Percentiles rank a stretch among this genome's conserved stretches.
Evolutionary conservation across 441 rosid genomes (phyloP).

Genomic region (Flueggea neowawraea): DNA sequence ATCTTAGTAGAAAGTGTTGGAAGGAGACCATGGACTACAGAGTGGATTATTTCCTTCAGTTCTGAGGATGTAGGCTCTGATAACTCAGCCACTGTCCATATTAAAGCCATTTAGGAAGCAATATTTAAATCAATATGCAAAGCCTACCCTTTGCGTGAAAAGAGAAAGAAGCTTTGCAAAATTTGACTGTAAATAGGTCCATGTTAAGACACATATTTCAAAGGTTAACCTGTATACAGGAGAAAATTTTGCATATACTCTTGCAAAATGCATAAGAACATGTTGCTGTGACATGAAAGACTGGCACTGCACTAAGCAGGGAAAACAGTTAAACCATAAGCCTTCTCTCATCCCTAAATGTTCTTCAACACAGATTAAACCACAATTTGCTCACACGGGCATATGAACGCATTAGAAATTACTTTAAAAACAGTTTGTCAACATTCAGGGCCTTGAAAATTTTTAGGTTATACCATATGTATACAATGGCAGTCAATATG

Average conservation of each 20-base stretch:
- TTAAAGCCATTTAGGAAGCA: slow-evolving; percentile 7
- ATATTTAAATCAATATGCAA: neutral
- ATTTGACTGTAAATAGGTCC: neutral
- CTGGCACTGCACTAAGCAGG: slow-evolving; percentile 7
- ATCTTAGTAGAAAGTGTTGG: slow-evolving; percentile 89
- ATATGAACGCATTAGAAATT: too few relatives aligned
- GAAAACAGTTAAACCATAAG: slow-evolving; percentile 1
- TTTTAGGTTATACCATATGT: too few relatives aligned
- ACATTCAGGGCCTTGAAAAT: too few relatives aligned
- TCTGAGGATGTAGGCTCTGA: slow-evolving; percentile 84
- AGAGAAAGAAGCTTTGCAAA: slow-evolving; percentile 5
- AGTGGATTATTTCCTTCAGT: slow-evolving; percentile 66
- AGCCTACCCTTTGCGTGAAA: neutral
- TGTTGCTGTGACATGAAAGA: slow-evolving; percentile 15
- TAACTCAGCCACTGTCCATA: slow-evolving; percentile 72
- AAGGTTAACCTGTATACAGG: neutral
- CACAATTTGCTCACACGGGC: neutral
- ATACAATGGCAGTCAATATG: too few relatives aligned
- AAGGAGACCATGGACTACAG: slow-evolving; percentile 88
- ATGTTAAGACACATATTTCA: slow-evolving; percentile 2
- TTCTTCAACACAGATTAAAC: slow-evolving; percentile 12
- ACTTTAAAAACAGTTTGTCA: too few relatives aligned
- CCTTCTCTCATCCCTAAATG: slow-evolving; percentile 14
- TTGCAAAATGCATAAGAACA: neutral
- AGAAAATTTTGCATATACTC: too few relatives aligned